Conservation (phyloP, 2,329 filamentous ascomycete species). For the Botrytis elliptica region DNA sequence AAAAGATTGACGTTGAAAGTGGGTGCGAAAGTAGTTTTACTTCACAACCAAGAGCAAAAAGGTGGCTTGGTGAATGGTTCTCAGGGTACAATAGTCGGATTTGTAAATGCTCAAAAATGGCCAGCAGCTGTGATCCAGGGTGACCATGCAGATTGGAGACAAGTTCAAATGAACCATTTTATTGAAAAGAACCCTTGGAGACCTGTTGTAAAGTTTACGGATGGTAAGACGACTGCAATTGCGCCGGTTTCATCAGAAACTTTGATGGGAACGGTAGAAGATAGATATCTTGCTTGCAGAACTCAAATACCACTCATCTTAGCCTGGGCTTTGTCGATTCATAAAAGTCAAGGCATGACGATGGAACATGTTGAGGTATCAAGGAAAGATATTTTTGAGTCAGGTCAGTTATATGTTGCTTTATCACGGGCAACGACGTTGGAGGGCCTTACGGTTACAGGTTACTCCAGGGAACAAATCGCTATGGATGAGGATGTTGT, state of each 20-base stretch:
- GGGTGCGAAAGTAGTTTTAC: constrained; percentile 35
- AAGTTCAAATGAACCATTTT: constrained; percentile 7
- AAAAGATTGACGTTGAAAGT: constrained; percentile 28
- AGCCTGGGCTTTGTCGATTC: constrained; percentile 93
- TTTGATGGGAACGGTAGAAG: constrained; percentile 18
- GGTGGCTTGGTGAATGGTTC: constrained; percentile 35
- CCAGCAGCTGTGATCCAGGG: neutral
- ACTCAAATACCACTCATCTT: constrained; percentile 73
- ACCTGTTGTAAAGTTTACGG: constrained; percentile 30
- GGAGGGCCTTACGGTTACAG: constrained; percentile 34
- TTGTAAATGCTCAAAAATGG: constrained; percentile 23
- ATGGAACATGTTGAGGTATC: constrained; percentile 34
- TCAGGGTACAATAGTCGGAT: constrained; percentile 33
- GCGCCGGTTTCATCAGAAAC: constrained; percentile 21
- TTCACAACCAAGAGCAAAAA: constrained; percentile 27
- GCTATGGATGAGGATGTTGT: constrained; percentile 32
- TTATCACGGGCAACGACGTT: constrained; percentile 32
- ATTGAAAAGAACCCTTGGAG: neutral
- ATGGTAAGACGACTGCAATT: constrained; percentile 25
- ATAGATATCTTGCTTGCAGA: constrained; percentile 30
- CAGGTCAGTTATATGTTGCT: constrained; percentile 35
- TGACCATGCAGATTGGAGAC: constrained; percentile 1
- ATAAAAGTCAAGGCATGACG: constrained; percentile 95
- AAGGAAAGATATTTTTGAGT: constrained; percentile 33
- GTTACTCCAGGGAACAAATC: constrained; percentile 25